Conservation (phyloP, 2,329 filamentous ascomycete genomes). For the Zasmidium angulare region DNA sequence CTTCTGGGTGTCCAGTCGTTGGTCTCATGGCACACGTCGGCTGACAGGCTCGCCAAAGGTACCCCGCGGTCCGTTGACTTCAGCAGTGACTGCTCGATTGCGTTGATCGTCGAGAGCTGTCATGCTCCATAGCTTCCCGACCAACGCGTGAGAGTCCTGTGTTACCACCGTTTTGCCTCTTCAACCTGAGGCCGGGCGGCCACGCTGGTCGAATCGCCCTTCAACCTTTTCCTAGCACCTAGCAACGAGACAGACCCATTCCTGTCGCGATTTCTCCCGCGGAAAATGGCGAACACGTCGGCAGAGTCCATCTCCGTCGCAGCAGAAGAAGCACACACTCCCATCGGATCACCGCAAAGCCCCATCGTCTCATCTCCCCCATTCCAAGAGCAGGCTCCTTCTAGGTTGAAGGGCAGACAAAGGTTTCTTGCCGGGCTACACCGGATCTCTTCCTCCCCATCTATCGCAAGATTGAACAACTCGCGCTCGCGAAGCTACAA, state of each 20-base stretch:
- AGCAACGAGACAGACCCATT: conserved; percentile 4
- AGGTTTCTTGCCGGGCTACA: conserved; percentile 72
- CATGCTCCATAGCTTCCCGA: neutral
- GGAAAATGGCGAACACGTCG: conserved; percentile 19
- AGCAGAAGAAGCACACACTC: conserved; percentile 12
- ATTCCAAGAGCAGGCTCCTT: conserved; percentile 38
- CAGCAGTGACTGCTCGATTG: neutral
- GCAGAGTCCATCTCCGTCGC: conserved; percentile 16
- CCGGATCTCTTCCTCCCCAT: conserved; percentile 78
- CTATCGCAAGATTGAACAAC: conserved; percentile 63
- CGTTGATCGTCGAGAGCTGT: conserved; percentile 4
- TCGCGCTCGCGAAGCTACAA: conserved; percentile 64
- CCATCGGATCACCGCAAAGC: conserved; percentile 16
- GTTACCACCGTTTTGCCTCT: neutral
- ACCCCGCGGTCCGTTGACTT: neutral
- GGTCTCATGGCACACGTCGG: conserved; percentile 1
- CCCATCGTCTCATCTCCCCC: conserved; percentile 29
- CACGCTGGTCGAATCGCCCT: neutral
- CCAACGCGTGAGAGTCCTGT: neutral
- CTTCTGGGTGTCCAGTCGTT: neutral
- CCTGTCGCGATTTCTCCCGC: neutral
- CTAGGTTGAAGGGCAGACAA: conserved; percentile 67
- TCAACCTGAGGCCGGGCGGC: conserved; percentile 2
- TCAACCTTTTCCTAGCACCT: neutral
- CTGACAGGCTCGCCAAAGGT: conserved; percentile 1